Evolutionary conservation across 768 basidiomycete genomes (phyloP).

Genomic region (Leucocoprinus sp.): DNA sequence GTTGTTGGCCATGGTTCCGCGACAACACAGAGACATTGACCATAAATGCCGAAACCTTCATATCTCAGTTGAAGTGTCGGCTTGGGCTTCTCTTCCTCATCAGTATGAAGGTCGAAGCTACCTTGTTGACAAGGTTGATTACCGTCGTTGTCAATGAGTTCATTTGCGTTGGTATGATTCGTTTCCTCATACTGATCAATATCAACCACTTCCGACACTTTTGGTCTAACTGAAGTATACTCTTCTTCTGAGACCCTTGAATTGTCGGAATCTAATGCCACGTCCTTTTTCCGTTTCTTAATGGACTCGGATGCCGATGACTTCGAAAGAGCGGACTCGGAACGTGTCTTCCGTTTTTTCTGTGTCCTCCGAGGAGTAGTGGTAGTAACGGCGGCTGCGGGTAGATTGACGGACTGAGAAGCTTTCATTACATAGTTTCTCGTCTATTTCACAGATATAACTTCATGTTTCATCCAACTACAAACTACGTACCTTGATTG

Average conservation of each 20-base stretch:
- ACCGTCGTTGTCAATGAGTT: constrained; percentile 10
- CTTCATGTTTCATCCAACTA: neutral
- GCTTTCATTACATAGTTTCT: constrained; percentile 29
- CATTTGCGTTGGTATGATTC: constrained; percentile 4
- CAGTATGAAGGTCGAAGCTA: constrained; percentile 32
- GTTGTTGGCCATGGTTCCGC: constrained; percentile 73
- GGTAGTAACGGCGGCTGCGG: neutral
- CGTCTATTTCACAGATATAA: too few species aligned
- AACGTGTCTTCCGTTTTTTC: constrained; percentile 5
- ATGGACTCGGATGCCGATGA: constrained; percentile 7
- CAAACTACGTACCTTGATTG: constrained; percentile 55
- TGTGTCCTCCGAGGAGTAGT: neutral
- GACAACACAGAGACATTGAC: constrained; percentile 71
- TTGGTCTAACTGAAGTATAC: neutral
- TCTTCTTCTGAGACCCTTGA: neutral
- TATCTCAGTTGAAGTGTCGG: constrained; percentile 58
- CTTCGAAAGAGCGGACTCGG: neutral
- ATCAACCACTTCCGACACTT: neutral
- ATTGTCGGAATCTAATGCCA: neutral
- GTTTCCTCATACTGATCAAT: constrained; percentile 12
- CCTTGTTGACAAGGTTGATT: constrained; percentile 4
- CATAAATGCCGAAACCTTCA: constrained; percentile 62
- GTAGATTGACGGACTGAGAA: neutral
- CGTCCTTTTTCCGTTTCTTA: constrained; percentile 15
- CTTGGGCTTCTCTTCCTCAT: constrained; percentile 70